phyloP scores from a whole-genome alignment of 345 rosid genomes.

The Citrus mangshanensis region DNA sequence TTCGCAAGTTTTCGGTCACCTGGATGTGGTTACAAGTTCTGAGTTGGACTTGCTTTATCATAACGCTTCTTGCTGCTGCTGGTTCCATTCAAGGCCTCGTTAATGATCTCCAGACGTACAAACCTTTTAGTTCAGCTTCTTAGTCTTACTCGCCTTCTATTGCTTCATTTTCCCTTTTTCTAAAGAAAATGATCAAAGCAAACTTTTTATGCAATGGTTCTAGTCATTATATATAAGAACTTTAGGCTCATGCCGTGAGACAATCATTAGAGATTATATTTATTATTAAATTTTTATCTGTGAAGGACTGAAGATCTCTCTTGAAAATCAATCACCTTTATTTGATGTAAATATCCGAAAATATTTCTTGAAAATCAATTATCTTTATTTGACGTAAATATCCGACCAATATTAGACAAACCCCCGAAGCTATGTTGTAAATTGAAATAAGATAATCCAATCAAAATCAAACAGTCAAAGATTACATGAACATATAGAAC shows the following conservation, averaged over 20 bases:
- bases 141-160: not conserved
- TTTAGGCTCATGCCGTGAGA: too few species aligned
- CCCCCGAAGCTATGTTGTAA: too few species aligned
- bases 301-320: too few species aligned
- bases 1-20: conserved; percentile 43
- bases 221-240: not conserved
- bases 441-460: too few species aligned
- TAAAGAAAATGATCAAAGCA: not conserved
- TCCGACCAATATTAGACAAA: too few species aligned
- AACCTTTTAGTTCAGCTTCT: conserved; percentile 47
- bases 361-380: too few species aligned
- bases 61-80: conserved; percentile 55
- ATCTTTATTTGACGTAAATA: too few species aligned
- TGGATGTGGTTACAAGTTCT: conserved; percentile 67
- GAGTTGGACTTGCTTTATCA: conserved; percentile 46
- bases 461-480: not conserved
- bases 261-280: not conserved
- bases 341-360: too few species aligned
- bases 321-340: too few species aligned
- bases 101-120: conserved; percentile 45
- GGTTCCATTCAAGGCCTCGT: conserved; percentile 69
- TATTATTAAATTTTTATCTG: too few species aligned
- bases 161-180: not conserved
- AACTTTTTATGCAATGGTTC: not conserved
- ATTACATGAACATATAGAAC: not conserved